Conservation (phyloP, 176 grass and related monocot genomes). For the Oryza longistaminata region DNA sequence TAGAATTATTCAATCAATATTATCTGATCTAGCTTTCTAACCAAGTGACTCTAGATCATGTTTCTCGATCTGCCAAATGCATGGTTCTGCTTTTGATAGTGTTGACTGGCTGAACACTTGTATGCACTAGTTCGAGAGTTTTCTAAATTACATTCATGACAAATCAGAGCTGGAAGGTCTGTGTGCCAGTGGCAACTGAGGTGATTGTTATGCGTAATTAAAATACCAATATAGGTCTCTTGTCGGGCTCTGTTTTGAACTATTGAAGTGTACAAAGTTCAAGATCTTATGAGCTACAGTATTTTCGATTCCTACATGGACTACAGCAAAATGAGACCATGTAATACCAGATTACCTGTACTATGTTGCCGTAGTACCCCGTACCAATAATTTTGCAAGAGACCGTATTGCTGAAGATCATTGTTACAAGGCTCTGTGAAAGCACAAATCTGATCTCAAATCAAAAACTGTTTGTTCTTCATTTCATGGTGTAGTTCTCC, state of each 20-base stretch:
- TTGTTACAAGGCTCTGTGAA: background rate
- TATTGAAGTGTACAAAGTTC: background rate
- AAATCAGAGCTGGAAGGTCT: background rate
- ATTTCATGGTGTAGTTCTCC: background rate
- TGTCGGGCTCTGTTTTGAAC: background rate
- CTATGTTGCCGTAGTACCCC: background rate
- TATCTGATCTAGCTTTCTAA: constrained; percentile 1
- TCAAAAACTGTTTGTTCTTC: background rate
- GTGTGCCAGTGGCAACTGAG: background rate
- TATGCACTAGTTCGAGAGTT: background rate
- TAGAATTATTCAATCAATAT: background rate
- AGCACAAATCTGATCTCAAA: background rate
- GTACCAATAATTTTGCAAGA: constrained; percentile 6
- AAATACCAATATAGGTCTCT: background rate
- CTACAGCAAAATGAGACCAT: background rate
- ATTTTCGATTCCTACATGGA: background rate
- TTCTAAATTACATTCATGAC: background rate
- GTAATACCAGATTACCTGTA: background rate
- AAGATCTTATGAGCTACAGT: background rate
- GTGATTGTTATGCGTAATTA: background rate
- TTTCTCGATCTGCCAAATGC: background rate
- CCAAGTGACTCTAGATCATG: background rate
- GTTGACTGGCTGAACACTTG: background rate
- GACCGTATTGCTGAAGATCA: background rate
- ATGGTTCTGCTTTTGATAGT: background rate